Evolutionary conservation across 164 flowering plant genomes (phyloP).

Genomic region (Hamamelis virginiana): DNA sequence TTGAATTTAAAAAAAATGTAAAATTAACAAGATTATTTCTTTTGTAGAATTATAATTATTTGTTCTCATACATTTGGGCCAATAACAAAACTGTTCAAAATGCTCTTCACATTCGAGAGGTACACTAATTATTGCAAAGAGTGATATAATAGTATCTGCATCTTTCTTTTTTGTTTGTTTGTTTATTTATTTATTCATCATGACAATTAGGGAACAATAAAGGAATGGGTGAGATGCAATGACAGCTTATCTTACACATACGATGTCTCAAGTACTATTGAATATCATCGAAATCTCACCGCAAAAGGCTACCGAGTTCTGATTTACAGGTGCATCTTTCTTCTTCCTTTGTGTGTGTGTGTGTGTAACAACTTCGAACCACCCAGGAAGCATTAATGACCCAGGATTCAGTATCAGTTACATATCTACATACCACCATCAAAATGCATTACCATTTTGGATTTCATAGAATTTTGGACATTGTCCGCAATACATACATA

Average conservation of each 20-base stretch:
- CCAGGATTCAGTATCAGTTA: no score
- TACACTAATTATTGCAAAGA: conserved; percentile 1
- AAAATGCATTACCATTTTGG: no score
- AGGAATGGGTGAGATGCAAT: conserved; percentile 1
- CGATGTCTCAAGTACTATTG: not conserved
- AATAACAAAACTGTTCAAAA: conserved; percentile 18
- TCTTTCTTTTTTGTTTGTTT: not conserved
- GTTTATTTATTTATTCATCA: no score
- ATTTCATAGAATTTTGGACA: no score
- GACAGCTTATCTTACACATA: not conserved
- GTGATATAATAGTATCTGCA: not conserved
- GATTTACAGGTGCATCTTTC: not conserved
- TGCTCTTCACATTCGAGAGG: conserved; percentile 24
- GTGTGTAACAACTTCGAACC: no score
- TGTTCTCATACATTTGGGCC: conserved; percentile 15
- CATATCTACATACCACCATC: no score
- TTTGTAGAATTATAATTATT: conserved; percentile 7
- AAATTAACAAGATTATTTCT: no score
- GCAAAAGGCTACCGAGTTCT: not conserved
- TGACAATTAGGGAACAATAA: conserved; percentile 12
- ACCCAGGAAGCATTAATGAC: no score
- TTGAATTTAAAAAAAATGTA: no score
- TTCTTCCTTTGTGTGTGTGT: no score
- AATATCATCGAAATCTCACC: not conserved
- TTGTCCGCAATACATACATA: no score